Evolutionary conservation across 192 early-diverging fungal genomes (phyloP), one percentile per base, ranked within the genome.

Genomic region (Mortierella antarctica): DNA sequence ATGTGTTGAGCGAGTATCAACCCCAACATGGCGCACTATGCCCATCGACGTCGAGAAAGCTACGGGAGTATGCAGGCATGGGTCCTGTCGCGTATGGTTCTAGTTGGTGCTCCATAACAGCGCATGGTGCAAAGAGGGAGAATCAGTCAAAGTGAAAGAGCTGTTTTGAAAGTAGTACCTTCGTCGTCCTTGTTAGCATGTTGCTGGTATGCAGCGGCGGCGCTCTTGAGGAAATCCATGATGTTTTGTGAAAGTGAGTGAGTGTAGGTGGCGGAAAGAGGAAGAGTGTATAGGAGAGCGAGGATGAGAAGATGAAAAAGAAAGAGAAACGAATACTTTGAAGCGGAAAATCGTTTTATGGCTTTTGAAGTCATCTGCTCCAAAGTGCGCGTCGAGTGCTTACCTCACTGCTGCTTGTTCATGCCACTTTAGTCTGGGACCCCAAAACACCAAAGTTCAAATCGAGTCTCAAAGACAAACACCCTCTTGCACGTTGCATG

Each of bases 191-290:
- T 44, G 12, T 17, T 40, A 17, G 15, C 53, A 1, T 3, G 7
- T 10, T 23, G 5, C 5, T 52, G 42, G 42, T 67, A 54, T 60
- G 45, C 14, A 0, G 0, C n/a, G 5, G 55, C 14, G 4, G 58
- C 60, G 14, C 1, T 11, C 50, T 62, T 21, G 49, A 71, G 44
- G 44, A 71, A 61, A 62, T 71, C 70, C 70, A 71, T 71, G 40
- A 0, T 57, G 21, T 56, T 7, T 5, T 57, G 45, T 9, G 57
- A 13, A n/a, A 49, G 10, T 47, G 42, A 17, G 44, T 54, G 60
- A 40, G 59, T 53, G 40, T 53, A 12, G 1, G 44, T 31, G 46
- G 13, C 5, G 42, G 49, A 51, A 45, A 17, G 50, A 18, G 46
- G 18, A 18, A 57, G n/a, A 15, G 14, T 42, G 56, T 53, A 48